These are phyloP conservation scores for Lodderomyces metapsilosis DNA, from an alignment of 1,139 yeast genomes.

Conservation along the genomic window DNA sequence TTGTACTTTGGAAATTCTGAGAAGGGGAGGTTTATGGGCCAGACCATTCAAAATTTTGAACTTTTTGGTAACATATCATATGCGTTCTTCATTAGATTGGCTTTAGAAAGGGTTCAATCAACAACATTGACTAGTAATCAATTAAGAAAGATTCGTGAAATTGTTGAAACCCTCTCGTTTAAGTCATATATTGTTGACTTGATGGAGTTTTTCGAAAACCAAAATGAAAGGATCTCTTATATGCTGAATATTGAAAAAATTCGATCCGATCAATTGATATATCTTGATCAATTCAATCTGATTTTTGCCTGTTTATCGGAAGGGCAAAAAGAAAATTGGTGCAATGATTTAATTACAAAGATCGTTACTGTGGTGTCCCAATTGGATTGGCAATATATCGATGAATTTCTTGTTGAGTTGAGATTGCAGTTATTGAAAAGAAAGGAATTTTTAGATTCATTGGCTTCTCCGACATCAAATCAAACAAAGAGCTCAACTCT, in stretches of 20 bases:
- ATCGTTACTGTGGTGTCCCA: not conserved
- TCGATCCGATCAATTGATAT: not conserved
- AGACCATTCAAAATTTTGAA: constrained; percentile 2
- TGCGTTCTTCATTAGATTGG: constrained; percentile 3
- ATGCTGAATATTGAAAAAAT: not conserved
- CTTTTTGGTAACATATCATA: constrained; percentile 4
- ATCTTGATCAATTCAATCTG: constrained; percentile 9
- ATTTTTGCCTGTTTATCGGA: constrained; percentile 12
- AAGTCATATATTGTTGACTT: constrained; percentile 10
- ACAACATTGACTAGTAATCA: not conserved
- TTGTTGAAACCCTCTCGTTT: constrained; percentile 7
- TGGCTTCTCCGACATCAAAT: not conserved
- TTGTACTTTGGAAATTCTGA: not conserved
- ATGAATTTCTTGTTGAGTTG: constrained; percentile 1
- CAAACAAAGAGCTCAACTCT: not conserved
- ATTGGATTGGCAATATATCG: constrained; percentile 1
- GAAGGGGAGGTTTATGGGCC: not conserved
- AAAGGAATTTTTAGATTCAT: not conserved
- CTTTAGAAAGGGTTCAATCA: not conserved
- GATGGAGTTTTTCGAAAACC: constrained; percentile 8
- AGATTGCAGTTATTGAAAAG: constrained; percentile 1
- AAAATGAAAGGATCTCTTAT: constrained; percentile 4
- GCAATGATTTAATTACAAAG: constrained; percentile 6
- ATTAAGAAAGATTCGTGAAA: not conserved
- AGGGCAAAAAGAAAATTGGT: constrained; percentile 11